Base-by-base conservation (phyloP, 1,284 basidiomycete genomes). In the Xerocomus minutiporus region DNA sequence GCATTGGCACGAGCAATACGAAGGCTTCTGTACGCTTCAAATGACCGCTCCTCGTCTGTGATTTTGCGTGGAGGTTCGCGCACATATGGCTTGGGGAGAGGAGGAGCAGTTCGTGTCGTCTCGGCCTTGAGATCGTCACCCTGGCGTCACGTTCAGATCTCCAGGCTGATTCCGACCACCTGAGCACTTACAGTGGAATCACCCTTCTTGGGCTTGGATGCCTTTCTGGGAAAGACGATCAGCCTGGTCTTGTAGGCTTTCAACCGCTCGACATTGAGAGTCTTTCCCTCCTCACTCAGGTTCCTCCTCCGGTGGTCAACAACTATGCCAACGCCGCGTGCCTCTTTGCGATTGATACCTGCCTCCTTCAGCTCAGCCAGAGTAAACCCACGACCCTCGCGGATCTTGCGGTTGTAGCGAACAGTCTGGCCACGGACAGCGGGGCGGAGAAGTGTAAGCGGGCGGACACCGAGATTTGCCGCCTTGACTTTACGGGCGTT, bases 301-400 rank as follows among this genome's bases (percentile, higher is more conserved):
- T 97, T 97, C 74, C 93, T 86, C 80, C 97, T 87, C 74, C 96
- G 84, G 82, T 97, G 94, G 78, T 99, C 96, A 62, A 98, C 93
- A 60, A 93, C 88, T 68, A 99, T 92, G 59, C 96, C 96, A 66
- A 99, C 77, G 66, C 91, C 86, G 59, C 86, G 84, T 41, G 97
- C 97, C 77, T 94, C 88, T 80, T 97, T 98, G 78, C 84, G 87
- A 67, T 89, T 86, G 71, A 99, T 83, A 56, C 97, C 97, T 60
- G 96, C 97, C 71, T 91, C 92, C 83, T 96, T 97, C 73, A 99
- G 82, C 77, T 99, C 96, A 57, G 84, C 84, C 52, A 93, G 75
- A 61, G 96, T 96, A 83, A 99, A 99, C 59, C 96, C 96, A 67
- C 94, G 92, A 60, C 96, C 96, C 75, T 95, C 92, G 64, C 96